Conservation (phyloP, 768 basidiomycete genomes). For the Podaxis pistillaris region DNA sequence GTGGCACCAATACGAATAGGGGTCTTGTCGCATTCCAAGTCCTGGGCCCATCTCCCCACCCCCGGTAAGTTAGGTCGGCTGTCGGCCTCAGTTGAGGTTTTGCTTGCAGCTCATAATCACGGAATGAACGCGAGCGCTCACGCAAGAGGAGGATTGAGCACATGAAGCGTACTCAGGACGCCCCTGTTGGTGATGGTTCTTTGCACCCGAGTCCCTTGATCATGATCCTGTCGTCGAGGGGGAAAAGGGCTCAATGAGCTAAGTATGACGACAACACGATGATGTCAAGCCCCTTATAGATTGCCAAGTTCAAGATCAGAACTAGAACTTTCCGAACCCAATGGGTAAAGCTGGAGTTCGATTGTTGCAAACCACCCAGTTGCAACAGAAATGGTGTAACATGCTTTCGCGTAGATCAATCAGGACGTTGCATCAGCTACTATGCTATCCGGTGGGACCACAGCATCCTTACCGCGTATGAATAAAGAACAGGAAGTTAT, state of each 20-base stretch:
- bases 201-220: background rate
- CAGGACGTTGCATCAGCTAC: background rate
- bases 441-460: no score
- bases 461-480: background rate
- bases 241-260: background rate
- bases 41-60: background rate
- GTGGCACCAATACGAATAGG: background rate
- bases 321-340: background rate
- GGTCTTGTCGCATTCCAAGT: background rate
- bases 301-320: background rate
- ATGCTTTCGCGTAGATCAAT: background rate
- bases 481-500: background rate
- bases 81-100: no score
- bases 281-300: background rate
- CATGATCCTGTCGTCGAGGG: background rate
- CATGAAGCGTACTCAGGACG: background rate
- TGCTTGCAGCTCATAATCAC: no score
- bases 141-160: background rate
- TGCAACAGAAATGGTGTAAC: background rate
- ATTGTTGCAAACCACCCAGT: background rate
- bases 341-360: no score
- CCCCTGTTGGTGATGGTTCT: no score
- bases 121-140: no score
- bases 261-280: background rate
- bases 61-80: no score